Base-by-base conservation (phyloP, 2,329 filamentous ascomycete genomes). In the Ceratocystis variospora region DNA sequence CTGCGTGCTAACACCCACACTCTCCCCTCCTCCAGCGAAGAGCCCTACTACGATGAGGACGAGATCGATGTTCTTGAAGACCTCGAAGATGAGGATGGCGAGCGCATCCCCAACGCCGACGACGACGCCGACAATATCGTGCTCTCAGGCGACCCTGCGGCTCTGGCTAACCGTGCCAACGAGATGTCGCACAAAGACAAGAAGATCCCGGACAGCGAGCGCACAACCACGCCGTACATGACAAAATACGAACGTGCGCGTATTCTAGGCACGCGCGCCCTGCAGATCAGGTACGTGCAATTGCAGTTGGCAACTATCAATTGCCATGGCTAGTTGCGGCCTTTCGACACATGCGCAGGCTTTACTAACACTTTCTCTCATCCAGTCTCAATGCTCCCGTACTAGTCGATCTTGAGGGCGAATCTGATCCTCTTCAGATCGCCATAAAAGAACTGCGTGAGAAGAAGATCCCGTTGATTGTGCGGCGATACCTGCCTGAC, bases 231-330 rank as follows among this genome's bases (percentile, higher is more conserved):
- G 33, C 94, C 93, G 1, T 99, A 96, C 79, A 96, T 99, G 93
- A 99, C 94, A 71, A 99, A 99, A 79, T 99, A 99, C 78, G 94
- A 99, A 81, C 85, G 87, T 72, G 94, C 94, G 69, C 86, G 94
- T 73, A 93, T 99, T 68, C 79, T 99, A 70, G 94, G 94, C 61
- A 97, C 94, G 50, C 83, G 94, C 71, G 94, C 94, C 50, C 77
- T 97, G 74, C 94, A 99, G 77, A 97, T 99, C 74, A 96, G 90
- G 90, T 95, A 59, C n/a, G 50, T 63, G 17, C n/a, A 10, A 10
- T 50, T n/a, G 2, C n/a, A 19, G 45, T 15, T 5, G 45, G 45
- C 17, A 19, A 4, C 46, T 19, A n/a, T 10, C 5, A 6, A n/a
- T 22, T 6, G 5, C 37, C 37, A 4, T 12, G 37, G 37, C 10